Evolutionary conservation across 2,329 filamentous ascomycete genomes (phyloP), one percentile per base, ranked within the genome.

Genomic region (Colletotrichum lini): DNA sequence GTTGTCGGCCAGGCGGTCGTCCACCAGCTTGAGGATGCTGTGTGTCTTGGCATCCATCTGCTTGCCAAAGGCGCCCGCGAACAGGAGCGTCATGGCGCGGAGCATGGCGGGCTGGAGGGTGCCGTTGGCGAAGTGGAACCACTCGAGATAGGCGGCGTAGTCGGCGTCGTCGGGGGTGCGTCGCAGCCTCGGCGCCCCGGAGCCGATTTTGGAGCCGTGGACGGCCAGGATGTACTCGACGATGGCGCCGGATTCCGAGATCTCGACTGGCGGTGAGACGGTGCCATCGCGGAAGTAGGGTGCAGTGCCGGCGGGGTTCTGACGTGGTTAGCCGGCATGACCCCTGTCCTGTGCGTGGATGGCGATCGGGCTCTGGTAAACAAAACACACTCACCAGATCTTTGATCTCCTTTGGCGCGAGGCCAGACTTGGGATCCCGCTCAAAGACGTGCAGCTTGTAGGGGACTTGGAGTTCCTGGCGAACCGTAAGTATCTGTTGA

Each of bases 111-210:
- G 79, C 74, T 81, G 79, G 4, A 89, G 80, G 2, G 78, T 84
- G 44, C 83, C 83, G 75, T 88, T 86, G 10, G 83, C 81, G 77
- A 85, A 91, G 77, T 92, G 88, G 76, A 89, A 88, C 89, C 89
- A 93, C 81, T 89, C 92, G 1, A 93, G 76, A 73, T 90, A 93
- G 61, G 90, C 85, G 2, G 88, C 81, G 73, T 90, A 93, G 54
- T 84, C 82, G 18, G 83, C 78, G 61, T 88, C 79, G 26, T 72
- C 65, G 44, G 69, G 69, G 26, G 69, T 53, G 0, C 90, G 74
- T 12, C 84, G 80, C 0, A 92, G 80, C 15, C 78, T 80, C 7
- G 89, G 88, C 7, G 78, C 74, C 40, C 82, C 69, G 13, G 69
- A 64, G 45, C 69, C 69, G 42, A 54, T 8, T 30, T 69, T 72